Evolutionary conservation across 2,329 filamentous ascomycete species (phyloP).

Genomic region (Penicillium sp.): DNA sequence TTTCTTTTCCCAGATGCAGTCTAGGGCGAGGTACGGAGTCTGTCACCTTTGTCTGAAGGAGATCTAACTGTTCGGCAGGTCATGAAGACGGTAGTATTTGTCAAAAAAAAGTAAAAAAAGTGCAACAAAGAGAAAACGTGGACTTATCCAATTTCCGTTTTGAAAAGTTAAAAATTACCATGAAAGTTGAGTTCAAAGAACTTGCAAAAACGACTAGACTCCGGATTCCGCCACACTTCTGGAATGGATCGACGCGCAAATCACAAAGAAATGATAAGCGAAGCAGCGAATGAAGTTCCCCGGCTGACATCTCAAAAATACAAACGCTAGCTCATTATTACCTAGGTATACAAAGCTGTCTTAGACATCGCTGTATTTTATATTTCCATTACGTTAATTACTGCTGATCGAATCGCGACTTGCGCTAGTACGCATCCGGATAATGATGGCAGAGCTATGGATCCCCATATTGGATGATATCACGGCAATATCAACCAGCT

Average conservation of each 20-base stretch:
- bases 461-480: neutral
- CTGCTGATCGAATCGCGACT: neutral
- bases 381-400: neutral
- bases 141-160: neutral
- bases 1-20: neutral
- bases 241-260: slow-evolving; percentile 9
- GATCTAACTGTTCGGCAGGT: slow-evolving; percentile 1
- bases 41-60: slow-evolving; percentile 7
- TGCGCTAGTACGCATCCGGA: neutral
- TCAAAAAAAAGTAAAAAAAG: neutral
- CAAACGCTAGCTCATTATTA: neutral
- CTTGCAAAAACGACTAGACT: neutral
- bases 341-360: neutral
- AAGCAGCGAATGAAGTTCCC: slow-evolving; percentile 9
- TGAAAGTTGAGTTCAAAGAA: neutral
- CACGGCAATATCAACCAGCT: neutral
- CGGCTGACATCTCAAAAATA: neutral
- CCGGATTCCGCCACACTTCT: slow-evolving; percentile 1
- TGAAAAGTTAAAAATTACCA: neutral
- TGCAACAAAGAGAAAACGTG: neutral
- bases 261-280: slow-evolving; percentile 11
- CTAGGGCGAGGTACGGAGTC: slow-evolving; percentile 1
- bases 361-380: neutral
- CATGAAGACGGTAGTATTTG: neutral
- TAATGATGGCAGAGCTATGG: neutral